Evolutionary conservation across 2,329 filamentous ascomycete species (phyloP).

Genomic region (Trichophyton rubrum): DNA sequence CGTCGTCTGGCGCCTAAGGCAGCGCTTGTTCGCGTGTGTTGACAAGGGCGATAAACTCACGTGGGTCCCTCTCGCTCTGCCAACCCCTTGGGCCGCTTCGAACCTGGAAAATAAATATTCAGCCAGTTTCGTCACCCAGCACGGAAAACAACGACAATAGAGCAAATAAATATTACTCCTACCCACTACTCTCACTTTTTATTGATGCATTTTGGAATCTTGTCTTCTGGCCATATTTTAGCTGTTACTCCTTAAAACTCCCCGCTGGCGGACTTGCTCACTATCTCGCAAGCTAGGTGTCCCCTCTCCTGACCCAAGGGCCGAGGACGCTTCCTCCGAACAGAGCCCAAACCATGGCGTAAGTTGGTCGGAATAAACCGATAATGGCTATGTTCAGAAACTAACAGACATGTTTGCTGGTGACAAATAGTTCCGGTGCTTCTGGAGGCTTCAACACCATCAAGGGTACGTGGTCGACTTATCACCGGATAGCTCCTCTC

Average conservation of each 20-base stretch:
- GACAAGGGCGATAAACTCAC: not conserved
- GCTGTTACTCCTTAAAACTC: not conserved
- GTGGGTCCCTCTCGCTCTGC: not conserved
- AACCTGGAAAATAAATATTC: not conserved
- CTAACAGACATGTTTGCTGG: slow-evolving; percentile 5
- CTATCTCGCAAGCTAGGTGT: not conserved
- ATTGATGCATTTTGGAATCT: too few relatives aligned
- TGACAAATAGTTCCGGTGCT: slow-evolving; percentile 20
- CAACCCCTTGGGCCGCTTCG: not conserved
- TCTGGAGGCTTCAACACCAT: slow-evolving; percentile 36
- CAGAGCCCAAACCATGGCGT: slow-evolving; percentile 32
- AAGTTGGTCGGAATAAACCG: slow-evolving; percentile 21
- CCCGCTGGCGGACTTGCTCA: not conserved
- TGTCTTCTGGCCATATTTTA: not conserved
- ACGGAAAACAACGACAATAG: not conserved
- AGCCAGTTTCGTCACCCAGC: not conserved
- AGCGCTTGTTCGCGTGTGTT: not conserved
- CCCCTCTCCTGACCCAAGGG: not conserved
- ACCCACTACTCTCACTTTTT: too few relatives aligned
- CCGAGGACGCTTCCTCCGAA: not conserved
- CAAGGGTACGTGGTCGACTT: slow-evolving; percentile 35
- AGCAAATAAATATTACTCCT: too few relatives aligned
- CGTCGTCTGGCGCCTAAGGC: not conserved
- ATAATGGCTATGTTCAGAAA: not conserved
- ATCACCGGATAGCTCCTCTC: not conserved